These are phyloP conservation scores for Scalesia atractyloides DNA, from an alignment of 129 eudicot species.

Conservation along the genomic window DNA sequence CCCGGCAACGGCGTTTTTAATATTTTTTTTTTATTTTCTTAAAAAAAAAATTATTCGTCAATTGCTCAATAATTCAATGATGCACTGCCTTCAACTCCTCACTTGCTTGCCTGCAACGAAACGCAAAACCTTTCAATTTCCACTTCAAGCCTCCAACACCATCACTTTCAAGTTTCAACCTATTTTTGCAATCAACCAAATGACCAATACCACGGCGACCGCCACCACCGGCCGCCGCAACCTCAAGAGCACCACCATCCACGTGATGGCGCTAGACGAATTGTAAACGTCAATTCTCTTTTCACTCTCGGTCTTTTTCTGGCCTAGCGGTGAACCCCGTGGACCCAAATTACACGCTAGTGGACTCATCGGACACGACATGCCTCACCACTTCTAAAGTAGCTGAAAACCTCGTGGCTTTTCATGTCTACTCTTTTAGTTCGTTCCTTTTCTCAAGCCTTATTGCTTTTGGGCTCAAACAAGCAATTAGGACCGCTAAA, in stretches of 20 bases:
- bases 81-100: slow-evolving; percentile 27
- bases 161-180: slow-evolving; percentile 8
- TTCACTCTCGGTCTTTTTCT: slow-evolving; percentile 71
- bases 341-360: slow-evolving; percentile 51
- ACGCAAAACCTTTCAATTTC: slow-evolving; percentile 18
- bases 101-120: slow-evolving; percentile 36
- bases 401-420: slow-evolving; percentile 47
- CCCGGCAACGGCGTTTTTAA: slow-evolving; percentile 77
- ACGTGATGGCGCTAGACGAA: slow-evolving; percentile 67
- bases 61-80: not conserved
- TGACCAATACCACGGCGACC: slow-evolving; percentile 10
- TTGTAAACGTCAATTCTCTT: slow-evolving; percentile 66
- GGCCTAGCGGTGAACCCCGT: slow-evolving; percentile 54
- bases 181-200: slow-evolving; percentile 18
- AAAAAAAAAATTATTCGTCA: no score
- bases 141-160: slow-evolving; percentile 18
- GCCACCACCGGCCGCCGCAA: slow-evolving; percentile 13
- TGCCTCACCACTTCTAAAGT: slow-evolving; percentile 41
- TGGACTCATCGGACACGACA: slow-evolving; percentile 20
- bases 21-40: not conserved
- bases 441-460: slow-evolving; percentile 73
- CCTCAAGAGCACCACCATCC: slow-evolving; percentile 53
- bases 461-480: slow-evolving; percentile 59
- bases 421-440: slow-evolving; percentile 67
- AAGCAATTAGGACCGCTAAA: slow-evolving; percentile 45